A percentile compares a stretch with the other conserved stretches of the same genome.
Conservation (phyloP, 192 early-diverging fungal species). For the Helicostylum pulchrum region DNA sequence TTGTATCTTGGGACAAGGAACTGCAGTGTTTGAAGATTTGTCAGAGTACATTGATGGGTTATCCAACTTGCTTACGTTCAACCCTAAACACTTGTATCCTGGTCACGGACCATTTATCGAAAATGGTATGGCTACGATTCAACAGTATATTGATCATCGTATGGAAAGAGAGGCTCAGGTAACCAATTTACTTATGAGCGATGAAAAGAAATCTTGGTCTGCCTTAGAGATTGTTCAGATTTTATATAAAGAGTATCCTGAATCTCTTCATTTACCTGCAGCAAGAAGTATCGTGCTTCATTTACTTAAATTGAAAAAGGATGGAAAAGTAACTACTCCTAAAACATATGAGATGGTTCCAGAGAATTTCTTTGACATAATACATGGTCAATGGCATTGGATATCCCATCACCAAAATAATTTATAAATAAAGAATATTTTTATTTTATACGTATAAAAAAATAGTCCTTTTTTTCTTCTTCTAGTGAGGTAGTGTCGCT, state of each 20-base stretch:
- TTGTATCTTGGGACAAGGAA: slow-evolving; percentile 81
- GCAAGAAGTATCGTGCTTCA: slow-evolving; percentile 51
- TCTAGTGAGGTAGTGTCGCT: too few relatives aligned
- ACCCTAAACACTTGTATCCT: slow-evolving; percentile 47
- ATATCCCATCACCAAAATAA: background rate
- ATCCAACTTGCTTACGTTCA: slow-evolving; percentile 39
- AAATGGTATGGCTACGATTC: slow-evolving; percentile 59
- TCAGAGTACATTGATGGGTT: slow-evolving; percentile 67
- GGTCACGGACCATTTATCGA: slow-evolving; percentile 77
- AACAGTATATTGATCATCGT: slow-evolving; percentile 79
- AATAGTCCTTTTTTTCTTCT: background rate
- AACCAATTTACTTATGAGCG: slow-evolving; percentile 38
- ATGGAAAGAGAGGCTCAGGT: slow-evolving; percentile 74
- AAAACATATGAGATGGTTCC: background rate
- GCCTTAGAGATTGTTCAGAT: slow-evolving; percentile 51
- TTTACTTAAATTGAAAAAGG: slow-evolving; percentile 51
- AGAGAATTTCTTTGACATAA: slow-evolving; percentile 3
- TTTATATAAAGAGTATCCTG: slow-evolving; percentile 55
- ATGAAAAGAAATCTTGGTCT: slow-evolving; percentile 22
- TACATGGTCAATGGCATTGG: background rate
- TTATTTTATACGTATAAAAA: background rate
- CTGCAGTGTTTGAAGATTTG: slow-evolving; percentile 75
- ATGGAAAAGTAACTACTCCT: slow-evolving; percentile 29
- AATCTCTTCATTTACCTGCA: slow-evolving; percentile 46
- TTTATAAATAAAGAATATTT: background rate